Percentiles rank a stretch among this genome's conserved stretches.
phyloP scores from a whole-genome alignment of 345 rosid genomes.

The Gossypium arboreum region DNA sequence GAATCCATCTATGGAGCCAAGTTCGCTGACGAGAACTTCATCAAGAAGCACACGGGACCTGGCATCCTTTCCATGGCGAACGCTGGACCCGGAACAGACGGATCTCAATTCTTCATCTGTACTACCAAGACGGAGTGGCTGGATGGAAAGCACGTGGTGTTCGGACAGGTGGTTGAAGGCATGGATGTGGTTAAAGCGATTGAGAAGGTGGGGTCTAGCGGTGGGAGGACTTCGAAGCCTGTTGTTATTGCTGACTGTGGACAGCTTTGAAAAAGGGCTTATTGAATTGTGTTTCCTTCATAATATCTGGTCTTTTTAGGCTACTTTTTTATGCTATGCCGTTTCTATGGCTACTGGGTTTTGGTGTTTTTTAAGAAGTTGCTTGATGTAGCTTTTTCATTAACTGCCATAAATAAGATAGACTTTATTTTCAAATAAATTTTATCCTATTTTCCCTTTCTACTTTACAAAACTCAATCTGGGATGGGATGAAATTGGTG shows the following conservation, averaged over 20 bases:
- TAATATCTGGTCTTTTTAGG: background rate
- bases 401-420: constrained; percentile 30
- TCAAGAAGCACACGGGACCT: constrained; percentile 64
- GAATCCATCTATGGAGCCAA: constrained; percentile 73
- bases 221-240: constrained; percentile 50
- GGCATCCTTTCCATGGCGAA: constrained; percentile 81
- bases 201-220: constrained; percentile 63
- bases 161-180: constrained; percentile 62
- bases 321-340: background rate
- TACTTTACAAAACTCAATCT: no score
- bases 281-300: background rate
- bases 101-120: constrained; percentile 73
- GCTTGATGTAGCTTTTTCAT: background rate
- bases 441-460: no score
- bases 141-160: constrained; percentile 77
- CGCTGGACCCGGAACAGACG: constrained; percentile 62
- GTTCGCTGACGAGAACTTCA: constrained; percentile 73
- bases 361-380: constrained; percentile 3
- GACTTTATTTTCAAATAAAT: background rate
- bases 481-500: background rate
- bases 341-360: background rate
- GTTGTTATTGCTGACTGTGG: constrained; percentile 58
- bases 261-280: constrained; percentile 31
- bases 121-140: constrained; percentile 67
- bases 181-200: constrained; percentile 47